Percentiles rank a stretch among this genome's conserved stretches.
Conservation (phyloP, 192 early-diverging fungal genomes). For the Spinellus fusiger region DNA sequence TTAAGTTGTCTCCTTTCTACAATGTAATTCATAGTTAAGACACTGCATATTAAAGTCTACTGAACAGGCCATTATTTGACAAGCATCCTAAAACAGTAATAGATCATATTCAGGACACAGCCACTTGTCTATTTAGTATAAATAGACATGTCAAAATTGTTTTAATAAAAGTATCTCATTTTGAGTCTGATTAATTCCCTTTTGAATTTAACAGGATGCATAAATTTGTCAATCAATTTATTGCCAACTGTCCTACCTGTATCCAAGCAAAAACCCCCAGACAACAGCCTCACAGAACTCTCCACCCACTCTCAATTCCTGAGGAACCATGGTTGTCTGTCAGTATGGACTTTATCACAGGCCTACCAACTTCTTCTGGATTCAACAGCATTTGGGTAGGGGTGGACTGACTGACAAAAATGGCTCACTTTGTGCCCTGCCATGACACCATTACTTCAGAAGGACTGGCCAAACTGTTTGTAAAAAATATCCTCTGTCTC, state of each 20-base stretch:
- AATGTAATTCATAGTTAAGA: no score
- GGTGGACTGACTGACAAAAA: conserved; percentile 40
- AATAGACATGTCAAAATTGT: no score
- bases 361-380: conserved; percentile 11
- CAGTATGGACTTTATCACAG: conserved; percentile 38
- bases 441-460: conserved; percentile 1
- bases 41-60: no score
- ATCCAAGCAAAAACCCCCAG: conserved; percentile 18
- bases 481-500: conserved; percentile 17
- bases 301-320: conserved; percentile 23
- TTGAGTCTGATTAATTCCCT: conserved; percentile 29
- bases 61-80: no score
- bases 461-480: conserved; percentile 19
- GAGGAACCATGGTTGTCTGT: conserved; percentile 32
- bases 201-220: conserved; percentile 32
- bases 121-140: no score
- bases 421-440: conserved; percentile 16
- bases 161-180: background rate
- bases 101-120: no score
- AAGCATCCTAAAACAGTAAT: no score
- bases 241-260: conserved; percentile 30
- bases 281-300: conserved; percentile 33
- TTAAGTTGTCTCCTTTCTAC: no score
- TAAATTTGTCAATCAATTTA: conserved; percentile 30
- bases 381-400: conserved; percentile 37